These are phyloP conservation scores for Nepenthes alata DNA, from an alignment of 179 eudicot genomes.

Conservation along the genomic window DNA sequence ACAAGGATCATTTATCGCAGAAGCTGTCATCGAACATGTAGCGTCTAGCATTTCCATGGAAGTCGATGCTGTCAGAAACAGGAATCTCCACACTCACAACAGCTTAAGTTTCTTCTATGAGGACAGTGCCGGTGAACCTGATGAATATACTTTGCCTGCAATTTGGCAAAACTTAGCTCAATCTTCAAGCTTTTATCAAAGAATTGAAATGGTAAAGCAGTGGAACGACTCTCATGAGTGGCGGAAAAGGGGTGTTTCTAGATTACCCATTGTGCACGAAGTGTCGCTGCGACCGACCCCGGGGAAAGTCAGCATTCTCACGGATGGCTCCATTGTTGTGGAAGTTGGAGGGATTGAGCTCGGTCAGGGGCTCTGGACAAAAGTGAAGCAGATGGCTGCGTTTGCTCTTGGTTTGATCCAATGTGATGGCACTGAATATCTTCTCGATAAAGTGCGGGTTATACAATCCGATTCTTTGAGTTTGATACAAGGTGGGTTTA, in stretches of 20 bases:
- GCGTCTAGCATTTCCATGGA: constrained; percentile 57
- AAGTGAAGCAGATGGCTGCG: constrained; percentile 83
- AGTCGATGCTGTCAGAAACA: constrained; percentile 50
- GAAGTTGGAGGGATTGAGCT: constrained; percentile 93
- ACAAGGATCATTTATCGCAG: constrained; percentile 77
- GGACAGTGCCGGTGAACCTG: constrained; percentile 37
- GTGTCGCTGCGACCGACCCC: constrained; percentile 48
- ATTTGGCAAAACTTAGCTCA: constrained; percentile 59
- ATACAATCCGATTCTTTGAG: constrained; percentile 78
- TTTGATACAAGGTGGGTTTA: constrained; percentile 80
- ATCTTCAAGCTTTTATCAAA: constrained; percentile 33
- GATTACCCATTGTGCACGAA: constrained; percentile 51
- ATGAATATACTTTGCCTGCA: constrained; percentile 64
- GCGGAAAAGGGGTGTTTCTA: constrained; percentile 75
- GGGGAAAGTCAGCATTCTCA: constrained; percentile 73
- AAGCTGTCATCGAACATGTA: constrained; percentile 73
- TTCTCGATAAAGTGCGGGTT: constrained; percentile 63
- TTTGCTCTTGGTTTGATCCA: constrained; percentile 47
- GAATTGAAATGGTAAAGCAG: constrained; percentile 24
- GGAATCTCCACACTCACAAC: constrained; percentile 51
- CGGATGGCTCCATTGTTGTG: constrained; percentile 77
- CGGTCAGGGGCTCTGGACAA: constrained; percentile 96
- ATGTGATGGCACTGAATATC: constrained; percentile 43
- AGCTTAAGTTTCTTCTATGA: constrained; percentile 49
- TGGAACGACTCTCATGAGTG: constrained; percentile 43